A percentile compares a stretch with the other conserved stretches of the same genome.
Conservation (phyloP, 768 basidiomycete species). For the Leccinum arenicola region DNA sequence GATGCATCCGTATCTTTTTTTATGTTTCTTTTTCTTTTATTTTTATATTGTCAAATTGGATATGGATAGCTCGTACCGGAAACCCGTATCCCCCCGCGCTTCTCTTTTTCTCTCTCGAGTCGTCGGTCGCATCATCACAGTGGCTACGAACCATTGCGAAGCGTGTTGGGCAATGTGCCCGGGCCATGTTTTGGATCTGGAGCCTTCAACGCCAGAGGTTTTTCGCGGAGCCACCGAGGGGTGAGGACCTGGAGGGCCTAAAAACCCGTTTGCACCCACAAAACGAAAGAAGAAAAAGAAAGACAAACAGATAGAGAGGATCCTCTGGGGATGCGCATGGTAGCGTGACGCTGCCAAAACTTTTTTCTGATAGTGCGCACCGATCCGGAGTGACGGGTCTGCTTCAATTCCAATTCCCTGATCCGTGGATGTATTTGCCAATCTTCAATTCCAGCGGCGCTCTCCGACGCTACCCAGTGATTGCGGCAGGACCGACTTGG, state of each 20-base stretch:
- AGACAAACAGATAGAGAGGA: not conserved
- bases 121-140: not conserved
- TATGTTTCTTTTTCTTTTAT: not conserved
- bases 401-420: constrained; percentile 9
- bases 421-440: constrained; percentile 21
- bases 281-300: not conserved
- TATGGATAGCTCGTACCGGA: constrained; percentile 15
- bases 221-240: constrained; percentile 10
- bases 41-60: constrained; percentile 15
- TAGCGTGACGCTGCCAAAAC: constrained; percentile 4
- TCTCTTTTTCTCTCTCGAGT: not conserved
- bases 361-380: constrained; percentile 5
- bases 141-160: not conserved
- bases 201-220: constrained; percentile 9
- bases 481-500: constrained; percentile 10
- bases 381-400: constrained; percentile 8
- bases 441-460: constrained; percentile 13
- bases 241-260: constrained; percentile 4
- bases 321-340: constrained; percentile 5
- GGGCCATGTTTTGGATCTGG: constrained; percentile 14
- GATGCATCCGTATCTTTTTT: constrained; percentile 10
- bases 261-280: not conserved
- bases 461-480: constrained; percentile 11
- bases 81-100: constrained; percentile 3
- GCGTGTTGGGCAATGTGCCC: constrained; percentile 6